A percentile compares a stretch with the other conserved stretches of the same genome.
Conservation (phyloP, 2,329 filamentous ascomycete species). For the Aspergillaceae sp. region DNA sequence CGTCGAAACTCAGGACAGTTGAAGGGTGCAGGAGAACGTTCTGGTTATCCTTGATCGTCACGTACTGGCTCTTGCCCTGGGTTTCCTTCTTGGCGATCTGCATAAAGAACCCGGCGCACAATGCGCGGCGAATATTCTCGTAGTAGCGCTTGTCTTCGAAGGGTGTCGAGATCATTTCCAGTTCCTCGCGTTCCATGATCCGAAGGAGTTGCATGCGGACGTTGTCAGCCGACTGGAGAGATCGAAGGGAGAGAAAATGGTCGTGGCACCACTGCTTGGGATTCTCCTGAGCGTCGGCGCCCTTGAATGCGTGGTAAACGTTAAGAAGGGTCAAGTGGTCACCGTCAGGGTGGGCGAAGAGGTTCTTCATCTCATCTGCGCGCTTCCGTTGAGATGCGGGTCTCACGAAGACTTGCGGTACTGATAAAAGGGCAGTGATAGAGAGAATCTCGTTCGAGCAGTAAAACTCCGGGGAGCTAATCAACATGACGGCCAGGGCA, state of each 20-base stretch:
- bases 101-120: conserved; percentile 98
- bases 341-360: conserved; percentile 86
- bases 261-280: conserved; percentile 92
- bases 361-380: conserved; percentile 93
- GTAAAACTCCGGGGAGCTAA: conserved; percentile 94
- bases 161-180: conserved; percentile 78
- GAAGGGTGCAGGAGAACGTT: conserved; percentile 87
- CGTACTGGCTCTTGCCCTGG: conserved; percentile 73
- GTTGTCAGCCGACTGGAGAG: conserved; percentile 86
- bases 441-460: conserved; percentile 98
- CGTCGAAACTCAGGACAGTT: conserved; percentile 78
- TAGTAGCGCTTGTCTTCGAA: conserved; percentile 98
- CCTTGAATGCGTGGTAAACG: conserved; percentile 95
- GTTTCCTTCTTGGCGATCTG: conserved; percentile 92
- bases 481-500: conserved; percentile 91
- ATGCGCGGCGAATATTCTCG: conserved; percentile 85
- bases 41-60: conserved; percentile 94
- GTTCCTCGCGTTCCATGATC: conserved; percentile 88
- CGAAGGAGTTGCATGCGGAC: conserved; percentile 84
- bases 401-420: conserved; percentile 87
- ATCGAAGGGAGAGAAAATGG: conserved; percentile 84
- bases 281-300: conserved; percentile 59
- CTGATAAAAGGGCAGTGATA: conserved; percentile 84
- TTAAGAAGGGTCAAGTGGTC: conserved; percentile 96
- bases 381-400: conserved; percentile 77